Conservation (phyloP, 306 rosid genomes). For the Castanea crenata region DNA sequence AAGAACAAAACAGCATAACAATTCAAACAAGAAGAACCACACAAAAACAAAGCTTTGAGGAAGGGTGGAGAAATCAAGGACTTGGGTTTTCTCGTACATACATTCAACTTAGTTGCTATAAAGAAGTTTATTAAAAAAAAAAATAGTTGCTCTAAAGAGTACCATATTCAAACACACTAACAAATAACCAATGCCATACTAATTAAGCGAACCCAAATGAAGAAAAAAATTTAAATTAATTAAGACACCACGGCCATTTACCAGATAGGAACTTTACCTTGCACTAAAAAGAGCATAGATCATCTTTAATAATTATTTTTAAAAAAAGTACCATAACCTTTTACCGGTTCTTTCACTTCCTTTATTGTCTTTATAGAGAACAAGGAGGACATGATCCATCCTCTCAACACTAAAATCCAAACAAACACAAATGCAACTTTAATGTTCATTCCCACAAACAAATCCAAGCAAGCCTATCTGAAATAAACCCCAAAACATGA, state of each 20-base stretch:
- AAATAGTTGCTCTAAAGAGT: background rate
- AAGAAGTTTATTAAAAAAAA: background rate
- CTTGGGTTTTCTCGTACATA: background rate
- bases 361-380: background rate
- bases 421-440: background rate
- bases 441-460: constrained; percentile 1
- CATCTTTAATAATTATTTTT: constrained; percentile 21
- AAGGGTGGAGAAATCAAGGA: background rate
- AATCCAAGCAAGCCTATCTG: constrained; percentile 19
- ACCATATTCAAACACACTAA: background rate
- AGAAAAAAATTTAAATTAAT: background rate
- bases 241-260: background rate
- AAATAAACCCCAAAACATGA: constrained; percentile 29
- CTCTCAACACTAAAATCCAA: background rate
- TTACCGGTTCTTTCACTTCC: constrained; percentile 17
- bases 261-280: constrained; percentile 14
- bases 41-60: background rate
- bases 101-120: background rate
- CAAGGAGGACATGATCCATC: background rate
- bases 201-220: background rate
- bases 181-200: background rate
- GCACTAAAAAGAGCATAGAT: constrained; percentile 16
- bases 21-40: background rate
- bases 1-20: background rate
- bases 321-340: constrained; percentile 24